phyloP scores from a whole-genome alignment of 2,329 filamentous ascomycete genomes.

The Penicillium verrucosum region DNA sequence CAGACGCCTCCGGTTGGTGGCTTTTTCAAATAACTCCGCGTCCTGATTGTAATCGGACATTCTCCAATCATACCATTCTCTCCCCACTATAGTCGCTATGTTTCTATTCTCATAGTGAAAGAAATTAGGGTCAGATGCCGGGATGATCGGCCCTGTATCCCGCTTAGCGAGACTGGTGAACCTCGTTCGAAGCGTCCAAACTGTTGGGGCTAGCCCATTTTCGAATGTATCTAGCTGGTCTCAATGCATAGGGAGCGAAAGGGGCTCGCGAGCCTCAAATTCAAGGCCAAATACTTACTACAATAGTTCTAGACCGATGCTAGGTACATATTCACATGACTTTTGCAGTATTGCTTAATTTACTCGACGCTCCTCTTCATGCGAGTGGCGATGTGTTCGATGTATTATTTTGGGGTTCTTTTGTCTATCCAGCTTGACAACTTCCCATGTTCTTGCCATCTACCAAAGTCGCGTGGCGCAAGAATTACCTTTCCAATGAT shows the following conservation, averaged over 20 bases:
- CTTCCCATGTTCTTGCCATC: background rate
- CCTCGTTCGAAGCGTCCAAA: background rate
- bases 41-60: slow-evolving; percentile 22
- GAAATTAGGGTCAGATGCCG: slow-evolving; percentile 11
- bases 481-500: background rate
- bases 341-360: background rate
- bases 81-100: background rate
- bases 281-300: background rate
- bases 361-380: background rate
- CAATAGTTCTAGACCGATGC: background rate
- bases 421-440: background rate
- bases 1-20: slow-evolving; percentile 14
- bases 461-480: background rate
- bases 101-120: slow-evolving; percentile 2
- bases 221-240: background rate
- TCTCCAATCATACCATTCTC: slow-evolving; percentile 18
- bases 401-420: no score
- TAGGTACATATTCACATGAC: background rate
- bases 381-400: background rate
- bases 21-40: slow-evolving; percentile 19
- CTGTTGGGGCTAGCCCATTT: slow-evolving; percentile 1
- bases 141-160: slow-evolving; percentile 19
- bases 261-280: background rate
- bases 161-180: background rate
- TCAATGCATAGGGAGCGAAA: background rate